phyloP scores from a whole-genome alignment of 2,329 filamentous ascomycete species.

The Metarhizium anisopliae region DNA sequence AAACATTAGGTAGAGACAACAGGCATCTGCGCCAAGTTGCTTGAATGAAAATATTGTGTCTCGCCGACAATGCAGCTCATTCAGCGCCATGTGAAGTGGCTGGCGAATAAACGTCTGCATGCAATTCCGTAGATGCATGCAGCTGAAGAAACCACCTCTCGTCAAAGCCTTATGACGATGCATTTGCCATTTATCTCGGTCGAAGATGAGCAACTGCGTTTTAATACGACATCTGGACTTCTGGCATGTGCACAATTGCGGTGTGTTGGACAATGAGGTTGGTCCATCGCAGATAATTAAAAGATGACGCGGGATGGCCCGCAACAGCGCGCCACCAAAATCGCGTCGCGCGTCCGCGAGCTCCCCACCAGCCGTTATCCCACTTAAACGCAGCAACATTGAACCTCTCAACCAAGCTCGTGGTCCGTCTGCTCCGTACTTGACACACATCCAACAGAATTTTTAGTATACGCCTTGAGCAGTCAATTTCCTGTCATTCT shows the following conservation, averaged over 20 bases:
- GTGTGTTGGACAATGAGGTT: neutral
- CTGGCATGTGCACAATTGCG: too few relatives aligned
- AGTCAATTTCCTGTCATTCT: neutral
- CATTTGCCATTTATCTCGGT: too few relatives aligned
- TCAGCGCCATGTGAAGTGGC: neutral
- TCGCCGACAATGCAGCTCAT: neutral
- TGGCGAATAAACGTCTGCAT: neutral
- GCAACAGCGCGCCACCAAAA: conserved; percentile 13
- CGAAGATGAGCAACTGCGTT: neutral
- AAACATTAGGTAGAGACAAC: conserved; percentile 13
- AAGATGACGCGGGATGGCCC: conserved; percentile 1
- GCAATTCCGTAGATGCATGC: neutral
- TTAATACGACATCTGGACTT: too few relatives aligned
- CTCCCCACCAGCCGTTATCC: conserved; percentile 12
- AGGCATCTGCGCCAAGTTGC: conserved; percentile 6
- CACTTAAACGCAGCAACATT: conserved; percentile 10
- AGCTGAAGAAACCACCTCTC: neutral
- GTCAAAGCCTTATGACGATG: neutral
- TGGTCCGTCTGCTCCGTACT: neutral
- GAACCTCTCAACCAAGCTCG: neutral
- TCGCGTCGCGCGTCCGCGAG: conserved; percentile 23
- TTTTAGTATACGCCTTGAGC: neutral
- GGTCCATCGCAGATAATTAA: neutral
- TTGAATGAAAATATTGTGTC: conserved; percentile 1
- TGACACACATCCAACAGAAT: neutral